A percentile compares a stretch with the other conserved stretches of the same genome.
Evolutionary conservation across 305 asterid species (phyloP).

Genomic region (Fraxinus sp.): DNA sequence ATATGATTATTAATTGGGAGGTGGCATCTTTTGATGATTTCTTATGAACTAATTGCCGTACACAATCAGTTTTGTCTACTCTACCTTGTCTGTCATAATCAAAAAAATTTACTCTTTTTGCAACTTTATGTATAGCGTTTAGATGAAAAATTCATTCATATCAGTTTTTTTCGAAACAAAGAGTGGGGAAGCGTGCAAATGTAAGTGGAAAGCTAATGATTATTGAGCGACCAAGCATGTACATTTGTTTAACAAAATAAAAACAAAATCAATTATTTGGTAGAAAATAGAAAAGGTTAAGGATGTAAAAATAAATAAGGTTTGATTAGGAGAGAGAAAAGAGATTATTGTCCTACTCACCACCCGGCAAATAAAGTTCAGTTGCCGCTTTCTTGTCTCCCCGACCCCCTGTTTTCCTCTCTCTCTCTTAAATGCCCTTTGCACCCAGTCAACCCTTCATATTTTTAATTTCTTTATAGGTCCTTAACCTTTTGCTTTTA

Average conservation of each 20-base stretch:
- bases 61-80: neutral
- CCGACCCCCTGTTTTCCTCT: conserved; percentile 18
- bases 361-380: conserved; percentile 38
- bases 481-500: neutral
- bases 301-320: neutral
- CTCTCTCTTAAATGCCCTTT: neutral
- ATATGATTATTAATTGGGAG: too few relatives aligned
- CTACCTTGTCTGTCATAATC: neutral
- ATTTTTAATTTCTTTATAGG: neutral
- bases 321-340: neutral
- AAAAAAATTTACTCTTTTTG: neutral
- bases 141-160: neutral
- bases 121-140: neutral
- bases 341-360: neutral
- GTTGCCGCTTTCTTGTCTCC: conserved; percentile 54
- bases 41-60: neutral
- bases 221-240: conserved; percentile 12
- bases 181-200: conserved; percentile 12
- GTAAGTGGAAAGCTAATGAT: neutral
- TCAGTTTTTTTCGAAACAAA: neutral
- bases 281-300: neutral
- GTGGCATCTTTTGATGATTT: neutral
- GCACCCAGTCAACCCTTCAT: conserved; percentile 12
- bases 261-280: neutral
- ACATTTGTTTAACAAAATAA: neutral